Evolutionary conservation across 441 rosid species (phyloP), one percentile per base, ranked within the genome.

Genomic region (Lepidium campestre): DNA sequence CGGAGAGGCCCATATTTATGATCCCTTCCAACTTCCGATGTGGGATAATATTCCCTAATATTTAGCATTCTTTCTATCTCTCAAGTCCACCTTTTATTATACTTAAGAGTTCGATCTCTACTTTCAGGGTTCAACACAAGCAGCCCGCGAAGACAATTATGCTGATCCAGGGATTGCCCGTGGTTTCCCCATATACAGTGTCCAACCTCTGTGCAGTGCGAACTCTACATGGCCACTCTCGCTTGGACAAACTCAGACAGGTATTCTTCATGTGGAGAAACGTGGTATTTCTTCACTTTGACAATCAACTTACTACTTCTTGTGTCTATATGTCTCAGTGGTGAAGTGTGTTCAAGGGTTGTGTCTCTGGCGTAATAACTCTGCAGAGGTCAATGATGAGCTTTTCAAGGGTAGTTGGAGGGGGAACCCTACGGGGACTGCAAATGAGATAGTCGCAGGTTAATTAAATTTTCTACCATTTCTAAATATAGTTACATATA

Each of bases 391-490:
- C 65, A 93, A 93, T 65, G 79, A 85, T 62, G 96, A 89, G 78
- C 65, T 93, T 61, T 91, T 73, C 77, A 78, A 65, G 73, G 99
- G 99, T 68, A 89, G 74, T 52, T 71, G 68, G 47, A 77, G 80
- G 62, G 96, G 90, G 42, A 91, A 91, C 69, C 50, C 75, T 40
- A 80, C 79, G 31, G 52, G 75, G 72, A 72, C 73, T 75, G 84
- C 85, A 49, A 85, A 93, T 67, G 96, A 85, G 82, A 77, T 89
- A 66, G 81, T 74, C 73, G 86, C 85, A 84, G 96, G 99, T 93
- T 62, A 36, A 65, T 63, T 63, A 55, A 36, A 52, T 69, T 52
- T 62, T 34, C 52, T 67, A 7, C 10, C 29, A n/a, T 62, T 39
- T 27, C 31, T 27, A n/a, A n/a, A 27, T 27, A 27, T 27, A 4